Conservation (phyloP, 1,284 basidiomycete genomes). For the Somion occarium region DNA sequence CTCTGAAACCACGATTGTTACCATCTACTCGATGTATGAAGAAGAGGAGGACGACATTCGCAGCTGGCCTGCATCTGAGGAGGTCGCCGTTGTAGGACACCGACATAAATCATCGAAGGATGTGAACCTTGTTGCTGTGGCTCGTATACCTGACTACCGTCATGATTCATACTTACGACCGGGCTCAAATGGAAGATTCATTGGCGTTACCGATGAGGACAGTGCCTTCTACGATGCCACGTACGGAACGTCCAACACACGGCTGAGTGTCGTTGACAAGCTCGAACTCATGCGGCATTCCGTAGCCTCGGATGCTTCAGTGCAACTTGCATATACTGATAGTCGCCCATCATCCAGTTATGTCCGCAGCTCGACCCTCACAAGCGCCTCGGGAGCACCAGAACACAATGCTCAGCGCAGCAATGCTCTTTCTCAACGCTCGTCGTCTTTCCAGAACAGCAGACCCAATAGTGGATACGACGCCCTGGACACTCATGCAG, state of each 20-base stretch:
- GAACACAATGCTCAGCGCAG: slow-evolving; percentile 13
- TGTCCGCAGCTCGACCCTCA: slow-evolving; percentile 15
- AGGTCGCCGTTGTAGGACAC: slow-evolving; percentile 24
- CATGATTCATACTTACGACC: slow-evolving; percentile 18
- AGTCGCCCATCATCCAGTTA: slow-evolving; percentile 22
- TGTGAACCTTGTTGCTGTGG: slow-evolving; percentile 18
- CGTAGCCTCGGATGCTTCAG: slow-evolving; percentile 22
- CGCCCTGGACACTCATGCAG: not conserved
- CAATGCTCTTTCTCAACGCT: slow-evolving; percentile 9
- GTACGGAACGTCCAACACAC: slow-evolving; percentile 20
- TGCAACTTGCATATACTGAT: slow-evolving; percentile 27
- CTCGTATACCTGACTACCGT: slow-evolving; percentile 15
- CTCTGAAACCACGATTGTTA: slow-evolving; percentile 63
- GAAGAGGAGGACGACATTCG: slow-evolving; percentile 34
- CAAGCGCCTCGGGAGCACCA: slow-evolving; percentile 9
- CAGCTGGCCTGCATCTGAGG: slow-evolving; percentile 35
- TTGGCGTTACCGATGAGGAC: slow-evolving; percentile 21
- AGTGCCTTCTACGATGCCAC: slow-evolving; percentile 28
- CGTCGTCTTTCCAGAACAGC: slow-evolving; percentile 1
- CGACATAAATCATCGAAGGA: slow-evolving; percentile 21
- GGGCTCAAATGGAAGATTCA: slow-evolving; percentile 12
- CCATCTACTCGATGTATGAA: slow-evolving; percentile 77
- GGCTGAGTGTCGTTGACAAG: slow-evolving; percentile 18
- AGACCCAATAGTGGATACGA: slow-evolving; percentile 1
- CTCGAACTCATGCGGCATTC: slow-evolving; percentile 18